Conservation (phyloP, 2,329 filamentous ascomycete species). For the Fusarium staphyleae region DNA sequence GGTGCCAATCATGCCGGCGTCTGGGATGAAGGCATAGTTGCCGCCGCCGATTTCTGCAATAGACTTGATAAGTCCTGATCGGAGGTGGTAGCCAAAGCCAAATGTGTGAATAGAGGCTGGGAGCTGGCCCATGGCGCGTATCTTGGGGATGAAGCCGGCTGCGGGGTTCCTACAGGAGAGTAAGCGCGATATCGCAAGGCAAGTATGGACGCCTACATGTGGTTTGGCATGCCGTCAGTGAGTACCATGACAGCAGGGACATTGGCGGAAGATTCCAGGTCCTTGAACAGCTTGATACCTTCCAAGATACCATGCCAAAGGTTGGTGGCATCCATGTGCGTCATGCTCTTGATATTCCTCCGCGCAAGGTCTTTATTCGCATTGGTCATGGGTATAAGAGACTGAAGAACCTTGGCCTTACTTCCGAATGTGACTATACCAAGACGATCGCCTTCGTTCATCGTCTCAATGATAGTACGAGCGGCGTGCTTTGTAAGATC, state of each 20-base stretch:
- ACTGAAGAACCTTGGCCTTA: constrained; percentile 52
- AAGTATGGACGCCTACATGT: constrained; percentile 48
- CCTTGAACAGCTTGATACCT: constrained; percentile 58
- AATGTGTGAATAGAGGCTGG: constrained; percentile 53
- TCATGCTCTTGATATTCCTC: constrained; percentile 54
- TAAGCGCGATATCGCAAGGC: background rate
- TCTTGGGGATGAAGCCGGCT: constrained; percentile 62
- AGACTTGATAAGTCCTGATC: constrained; percentile 62
- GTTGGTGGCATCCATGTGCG: constrained; percentile 54
- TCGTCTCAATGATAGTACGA: constrained; percentile 62
- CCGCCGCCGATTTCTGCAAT: constrained; percentile 65
- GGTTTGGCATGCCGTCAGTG: constrained; percentile 63
- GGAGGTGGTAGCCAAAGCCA: constrained; percentile 47
- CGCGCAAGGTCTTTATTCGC: constrained; percentile 53
- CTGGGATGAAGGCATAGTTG: constrained; percentile 67
- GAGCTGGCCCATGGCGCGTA: constrained; percentile 51
- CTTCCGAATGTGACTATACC: constrained; percentile 64
- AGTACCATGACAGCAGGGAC: constrained; percentile 61
- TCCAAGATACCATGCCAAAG: constrained; percentile 63
- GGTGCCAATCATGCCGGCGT: constrained; percentile 68
- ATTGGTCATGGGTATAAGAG: constrained; percentile 56
- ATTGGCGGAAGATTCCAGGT: constrained; percentile 41
- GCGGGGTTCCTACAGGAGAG: constrained; percentile 50
- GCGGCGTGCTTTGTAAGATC: constrained; percentile 68
- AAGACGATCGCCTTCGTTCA: constrained; percentile 61